Evolutionary conservation across 768 basidiomycete species (phyloP), one percentile per base, ranked within the genome.

Genomic region (Rickenella mellea): DNA sequence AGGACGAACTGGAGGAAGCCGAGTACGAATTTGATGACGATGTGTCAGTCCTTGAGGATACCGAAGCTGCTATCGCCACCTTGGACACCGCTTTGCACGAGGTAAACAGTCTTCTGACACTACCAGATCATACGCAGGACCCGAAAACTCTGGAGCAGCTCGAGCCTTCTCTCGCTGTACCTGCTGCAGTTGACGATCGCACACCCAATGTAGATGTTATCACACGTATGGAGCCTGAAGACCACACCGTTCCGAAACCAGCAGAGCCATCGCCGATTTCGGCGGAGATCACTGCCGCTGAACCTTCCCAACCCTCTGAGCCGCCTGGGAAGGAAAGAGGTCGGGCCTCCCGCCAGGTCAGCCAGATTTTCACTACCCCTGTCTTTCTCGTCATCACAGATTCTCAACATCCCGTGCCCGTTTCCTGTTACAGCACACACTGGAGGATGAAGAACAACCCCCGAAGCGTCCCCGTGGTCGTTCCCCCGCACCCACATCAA

Each of bases 81-180:
- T 29, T 46, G 10, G 27, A 24, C 14, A 21, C 29, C 6, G 26
- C 21, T 27, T 39, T 12, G 15, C n/a, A 25, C 21, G 22, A 22
- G 7, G 41, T 15, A 8, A 17, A 30, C 19, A 17, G 39, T 15
- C 31, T 14, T 36, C 25, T 14, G 19, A 41, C 40, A 20, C 27
- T 17, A 8, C 27, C 33, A 29, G 45, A 14, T 10, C 19, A 57
- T 6, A 47, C 47, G 21, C 53, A 59, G 11, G 83, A 83, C 54
- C 81, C 83, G 8, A 80, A 81, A 67, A 84, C 83, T 10, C 85
- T 83, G 3, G 85, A 87, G 60, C 81, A 83, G 17, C 68, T 77
- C 11, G 64, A 62, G 3, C 55, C 61, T 8, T 31, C 56, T 7
- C 55, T 74, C 21, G 61, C 60, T 1, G 55, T 51, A 38, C 17